Conservation (phyloP, 352 stramenopile species). For the Globisporangium cylindrosporum region DNA sequence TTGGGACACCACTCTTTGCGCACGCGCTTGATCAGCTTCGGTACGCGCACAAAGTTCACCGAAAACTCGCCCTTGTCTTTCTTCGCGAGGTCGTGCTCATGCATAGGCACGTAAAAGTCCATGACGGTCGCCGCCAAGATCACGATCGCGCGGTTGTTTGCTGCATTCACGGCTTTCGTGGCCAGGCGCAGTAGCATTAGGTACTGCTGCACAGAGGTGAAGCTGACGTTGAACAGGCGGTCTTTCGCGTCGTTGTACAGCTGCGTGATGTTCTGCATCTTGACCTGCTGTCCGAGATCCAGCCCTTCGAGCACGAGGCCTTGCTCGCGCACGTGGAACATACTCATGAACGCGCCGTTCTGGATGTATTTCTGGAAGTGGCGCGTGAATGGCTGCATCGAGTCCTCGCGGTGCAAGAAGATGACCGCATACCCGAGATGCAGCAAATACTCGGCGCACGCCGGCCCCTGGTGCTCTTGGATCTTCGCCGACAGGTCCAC, state of each 20-base stretch:
- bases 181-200: conserved; percentile 65
- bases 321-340: conserved; percentile 63
- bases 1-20: conserved; percentile 80
- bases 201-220: conserved; percentile 83
- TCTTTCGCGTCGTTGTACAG: conserved; percentile 63
- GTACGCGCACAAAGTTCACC: conserved; percentile 76
- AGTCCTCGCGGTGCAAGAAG: conserved; percentile 76
- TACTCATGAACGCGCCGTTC: conserved; percentile 79
- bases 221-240: conserved; percentile 70
- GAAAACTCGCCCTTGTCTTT: conserved; percentile 61
- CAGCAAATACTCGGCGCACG: conserved; percentile 78
- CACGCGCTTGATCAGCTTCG: conserved; percentile 80
- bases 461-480: conserved; percentile 73
- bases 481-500: conserved; percentile 69
- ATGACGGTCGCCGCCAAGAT: conserved; percentile 76
- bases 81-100: conserved; percentile 25
- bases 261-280: conserved; percentile 63
- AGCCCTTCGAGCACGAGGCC: conserved; percentile 66
- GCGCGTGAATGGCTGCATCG: conserved; percentile 75
- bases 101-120: conserved; percentile 72
- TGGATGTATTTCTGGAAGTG: conserved; percentile 84
- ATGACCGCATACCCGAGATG: conserved; percentile 80
- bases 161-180: conserved; percentile 48
- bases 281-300: conserved; percentile 54
- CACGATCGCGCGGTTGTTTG: conserved; percentile 64